These are phyloP conservation scores for Hyparrhenia diplandra DNA, from an alignment of 176 grass and related monocot genomes.

Conservation along the genomic window DNA sequence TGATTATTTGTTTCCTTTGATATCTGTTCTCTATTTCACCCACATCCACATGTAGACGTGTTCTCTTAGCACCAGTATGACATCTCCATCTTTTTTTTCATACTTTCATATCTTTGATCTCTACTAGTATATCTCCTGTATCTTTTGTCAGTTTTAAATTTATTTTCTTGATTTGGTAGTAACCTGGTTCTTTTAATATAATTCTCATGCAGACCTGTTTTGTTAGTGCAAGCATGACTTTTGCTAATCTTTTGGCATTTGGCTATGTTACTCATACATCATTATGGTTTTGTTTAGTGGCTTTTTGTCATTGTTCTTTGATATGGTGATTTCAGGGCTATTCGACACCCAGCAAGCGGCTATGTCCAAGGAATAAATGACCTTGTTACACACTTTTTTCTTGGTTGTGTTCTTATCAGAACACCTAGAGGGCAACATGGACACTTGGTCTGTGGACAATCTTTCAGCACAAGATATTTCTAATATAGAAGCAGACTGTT, in stretches of 20 bases:
- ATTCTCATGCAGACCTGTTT: not conserved
- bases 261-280: not conserved
- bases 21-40: not conserved
- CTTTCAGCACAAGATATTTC: constrained; percentile 68
- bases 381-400: constrained; percentile 85
- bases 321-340: constrained; percentile 58
- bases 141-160: not conserved
- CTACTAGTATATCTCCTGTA: not conserved
- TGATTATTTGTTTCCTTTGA: not conserved
- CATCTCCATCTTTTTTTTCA: not conserved
- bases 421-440: constrained; percentile 81
- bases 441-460: constrained; percentile 71
- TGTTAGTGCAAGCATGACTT: not conserved
- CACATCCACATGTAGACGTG: not conserved
- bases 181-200: not conserved
- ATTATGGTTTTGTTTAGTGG: not conserved
- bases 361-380: constrained; percentile 99
- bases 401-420: constrained; percentile 91
- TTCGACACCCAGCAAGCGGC: constrained; percentile 93
- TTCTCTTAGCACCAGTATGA: not conserved
- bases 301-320: not conserved
- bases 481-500: constrained; percentile 91
- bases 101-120: not conserved
- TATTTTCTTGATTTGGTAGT: not conserved
- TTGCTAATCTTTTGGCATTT: not conserved